These are phyloP conservation scores for Cystobasidium pallidum DNA, from an alignment of 1,284 basidiomycete species.

Conservation along the genomic window DNA sequence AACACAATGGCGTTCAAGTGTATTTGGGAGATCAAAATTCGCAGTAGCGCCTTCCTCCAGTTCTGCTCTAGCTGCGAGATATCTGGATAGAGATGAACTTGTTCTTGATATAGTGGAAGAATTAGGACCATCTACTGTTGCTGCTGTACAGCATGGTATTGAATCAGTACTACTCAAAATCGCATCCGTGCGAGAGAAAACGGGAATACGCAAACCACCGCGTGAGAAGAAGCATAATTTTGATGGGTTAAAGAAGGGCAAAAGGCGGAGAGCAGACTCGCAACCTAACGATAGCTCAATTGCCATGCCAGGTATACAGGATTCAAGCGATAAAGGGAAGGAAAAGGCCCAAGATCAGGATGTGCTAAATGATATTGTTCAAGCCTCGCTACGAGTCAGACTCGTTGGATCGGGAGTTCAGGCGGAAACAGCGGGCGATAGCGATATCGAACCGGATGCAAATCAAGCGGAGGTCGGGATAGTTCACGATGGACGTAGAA, in stretches of 20 bases:
- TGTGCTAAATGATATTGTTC: background rate
- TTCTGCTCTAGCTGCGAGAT: background rate
- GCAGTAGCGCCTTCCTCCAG: slow-evolving; percentile 20
- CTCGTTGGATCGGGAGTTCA: background rate
- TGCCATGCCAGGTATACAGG: background rate
- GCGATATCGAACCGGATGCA: background rate
- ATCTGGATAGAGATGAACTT: slow-evolving; percentile 31
- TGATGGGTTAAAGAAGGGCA: background rate
- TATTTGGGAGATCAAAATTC: slow-evolving; percentile 24
- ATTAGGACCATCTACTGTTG: background rate
- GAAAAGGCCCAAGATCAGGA: background rate
- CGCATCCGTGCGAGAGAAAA: slow-evolving; percentile 15
- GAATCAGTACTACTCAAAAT: slow-evolving; percentile 25
- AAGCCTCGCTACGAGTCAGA: background rate
- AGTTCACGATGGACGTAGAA: background rate
- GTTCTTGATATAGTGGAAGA: slow-evolving; percentile 24
- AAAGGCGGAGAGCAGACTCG: background rate
- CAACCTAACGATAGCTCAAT: background rate
- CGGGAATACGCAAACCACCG: slow-evolving; percentile 18
- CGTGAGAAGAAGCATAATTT: background rate
- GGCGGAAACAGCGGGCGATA: background rate
- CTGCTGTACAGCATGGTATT: slow-evolving; percentile 3
- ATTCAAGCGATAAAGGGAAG: background rate
- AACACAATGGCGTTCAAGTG: background rate
- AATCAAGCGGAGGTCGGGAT: background rate